Conservation (phyloP, 208 protist genomes). For the Trichomonas tenax region DNA sequence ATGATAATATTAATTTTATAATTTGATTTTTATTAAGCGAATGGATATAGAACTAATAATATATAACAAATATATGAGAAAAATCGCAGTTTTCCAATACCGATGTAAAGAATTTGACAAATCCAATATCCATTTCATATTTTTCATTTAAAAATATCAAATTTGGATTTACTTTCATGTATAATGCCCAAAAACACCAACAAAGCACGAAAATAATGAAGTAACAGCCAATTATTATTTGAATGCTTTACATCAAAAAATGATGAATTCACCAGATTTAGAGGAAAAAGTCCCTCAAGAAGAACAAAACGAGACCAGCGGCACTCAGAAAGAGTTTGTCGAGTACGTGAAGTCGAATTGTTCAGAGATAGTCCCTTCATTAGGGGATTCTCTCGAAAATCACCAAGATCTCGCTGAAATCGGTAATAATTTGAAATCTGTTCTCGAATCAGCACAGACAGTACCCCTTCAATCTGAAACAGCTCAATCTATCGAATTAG, state of each 20-base stretch:
- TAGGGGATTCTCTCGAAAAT: background rate
- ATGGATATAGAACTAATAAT: too few relatives aligned
- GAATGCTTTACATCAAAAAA: background rate
- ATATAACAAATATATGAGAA: too few relatives aligned
- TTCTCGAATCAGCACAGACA: background rate
- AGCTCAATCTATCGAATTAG: background rate
- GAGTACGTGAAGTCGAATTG: background rate
- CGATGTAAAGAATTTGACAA: too few relatives aligned
- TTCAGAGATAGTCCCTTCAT: background rate
- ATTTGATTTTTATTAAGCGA: too few relatives aligned
- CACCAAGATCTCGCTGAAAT: background rate
- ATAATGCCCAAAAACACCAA: too few relatives aligned
- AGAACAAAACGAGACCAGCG: background rate
- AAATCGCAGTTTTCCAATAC: too few relatives aligned
- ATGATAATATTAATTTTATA: too few relatives aligned
- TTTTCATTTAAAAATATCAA: too few relatives aligned
- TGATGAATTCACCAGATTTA: background rate
- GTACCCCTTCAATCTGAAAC: background rate
- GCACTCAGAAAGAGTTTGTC: background rate
- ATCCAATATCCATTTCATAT: too few relatives aligned
- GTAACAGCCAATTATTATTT: background rate
- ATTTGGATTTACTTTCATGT: too few relatives aligned
- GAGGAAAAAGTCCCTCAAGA: background rate
- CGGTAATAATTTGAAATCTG: background rate
- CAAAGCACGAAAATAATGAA: background rate